Base-by-base conservation (phyloP, 1,284 basidiomycete genomes). In the Marasmius sp. region DNA sequence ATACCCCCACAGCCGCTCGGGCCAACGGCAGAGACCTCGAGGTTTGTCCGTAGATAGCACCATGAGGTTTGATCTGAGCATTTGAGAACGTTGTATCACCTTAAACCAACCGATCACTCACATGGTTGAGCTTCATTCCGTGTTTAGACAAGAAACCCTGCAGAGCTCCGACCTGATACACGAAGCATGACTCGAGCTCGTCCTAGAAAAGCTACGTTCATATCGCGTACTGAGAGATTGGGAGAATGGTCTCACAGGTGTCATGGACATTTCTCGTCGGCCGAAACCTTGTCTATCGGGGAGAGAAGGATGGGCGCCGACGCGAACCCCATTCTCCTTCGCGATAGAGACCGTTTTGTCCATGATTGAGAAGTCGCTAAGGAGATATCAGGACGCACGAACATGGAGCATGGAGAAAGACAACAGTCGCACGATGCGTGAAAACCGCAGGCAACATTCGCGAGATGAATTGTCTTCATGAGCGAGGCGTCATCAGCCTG, bases 271-370 rank as follows among this genome's bases (percentile, higher is more conserved):
- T 66, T 87, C 85, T 14, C 86, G 77, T 9, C 86, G 72, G 0
- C 87, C 86, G 65, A 88, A 88, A 0, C 86, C 86, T 69, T 89
- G 87, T 10, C 76, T 70, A 67, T 88, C 86, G 0, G 86, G 86
- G 4, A 88, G 75, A 10, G 85, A 85, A 0, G 86, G 86, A 65
- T 88, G 87, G 0, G 86, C 86, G 0, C 87, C 87, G 12, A 86
- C 75, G 12, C 72, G 70, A 14, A 87, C 85, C 22, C 74, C 74
- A 67, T 86, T 77, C 36, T 70, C 65, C 63, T 85, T 85, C 5
- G 86, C 86, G 1, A 85, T 73, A 1, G 63, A 57, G 1, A 86
- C 86, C 0, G 85, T 88, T 66, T 81, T 77, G 62, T 84, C 77
- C 87, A 89, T 88, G 58, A 87, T 78, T 0, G 79, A 75, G 68